A percentile compares a stretch with the other conserved stretches of the same genome.
Evolutionary conservation across 352 stramenopile genomes (phyloP).

Genomic region (Phytopythium ostracodes): DNA sequence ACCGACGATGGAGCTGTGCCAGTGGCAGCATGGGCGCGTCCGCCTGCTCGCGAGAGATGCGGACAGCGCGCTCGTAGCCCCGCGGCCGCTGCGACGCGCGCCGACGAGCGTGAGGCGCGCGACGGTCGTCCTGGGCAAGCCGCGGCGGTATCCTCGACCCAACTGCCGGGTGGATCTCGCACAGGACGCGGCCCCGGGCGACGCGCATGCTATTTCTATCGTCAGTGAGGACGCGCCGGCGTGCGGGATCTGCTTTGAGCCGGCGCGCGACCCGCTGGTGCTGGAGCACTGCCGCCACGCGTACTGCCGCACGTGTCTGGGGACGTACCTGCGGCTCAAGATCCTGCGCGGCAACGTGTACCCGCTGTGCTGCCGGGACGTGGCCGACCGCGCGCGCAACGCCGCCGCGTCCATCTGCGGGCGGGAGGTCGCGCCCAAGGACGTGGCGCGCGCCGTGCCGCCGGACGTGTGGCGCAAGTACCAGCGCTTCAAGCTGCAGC

Average conservation of each 20-base stretch:
- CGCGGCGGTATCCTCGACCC: background rate
- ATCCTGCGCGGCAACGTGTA: conserved; percentile 1
- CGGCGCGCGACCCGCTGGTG: background rate
- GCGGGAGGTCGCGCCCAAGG: background rate
- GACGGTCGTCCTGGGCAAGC: background rate
- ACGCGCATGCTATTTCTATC: background rate
- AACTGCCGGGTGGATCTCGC: too few relatives aligned
- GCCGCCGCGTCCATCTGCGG: background rate
- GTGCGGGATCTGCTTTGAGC: conserved; percentile 1
- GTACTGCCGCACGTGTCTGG: conserved; percentile 3
- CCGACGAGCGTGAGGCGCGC: background rate
- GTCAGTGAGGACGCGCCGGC: background rate
- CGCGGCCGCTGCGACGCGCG: background rate
- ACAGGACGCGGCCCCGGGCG: too few relatives aligned
- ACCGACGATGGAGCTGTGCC: conserved; percentile 1
- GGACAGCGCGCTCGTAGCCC: background rate
- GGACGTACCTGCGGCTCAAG: background rate
- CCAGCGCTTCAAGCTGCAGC: conserved; percentile 4
- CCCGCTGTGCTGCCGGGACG: conserved; percentile 5
- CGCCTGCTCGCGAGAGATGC: background rate
- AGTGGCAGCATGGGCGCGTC: background rate
- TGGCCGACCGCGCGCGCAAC: background rate
- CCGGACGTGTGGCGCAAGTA: background rate
- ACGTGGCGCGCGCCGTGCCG: background rate
- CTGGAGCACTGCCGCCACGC: conserved; percentile 2